phyloP scores from a whole-genome alignment of 441 rosid genomes.

The Erysimum cheiri region DNA sequence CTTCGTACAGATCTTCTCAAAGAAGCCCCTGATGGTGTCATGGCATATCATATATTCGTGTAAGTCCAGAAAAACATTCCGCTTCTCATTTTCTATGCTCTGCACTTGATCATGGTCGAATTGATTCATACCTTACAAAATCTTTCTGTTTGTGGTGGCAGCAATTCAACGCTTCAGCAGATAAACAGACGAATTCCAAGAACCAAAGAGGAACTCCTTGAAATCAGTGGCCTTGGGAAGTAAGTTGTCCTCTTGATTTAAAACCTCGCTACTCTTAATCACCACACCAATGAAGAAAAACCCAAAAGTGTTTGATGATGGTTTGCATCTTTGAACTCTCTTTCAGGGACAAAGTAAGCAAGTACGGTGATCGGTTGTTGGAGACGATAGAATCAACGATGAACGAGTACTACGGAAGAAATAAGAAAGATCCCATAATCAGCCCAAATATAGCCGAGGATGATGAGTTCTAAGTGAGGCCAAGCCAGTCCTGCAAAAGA shows the following conservation, averaged over 20 bases:
- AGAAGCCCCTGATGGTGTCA: constrained; percentile 83
- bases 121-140: not conserved
- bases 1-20: constrained; percentile 81
- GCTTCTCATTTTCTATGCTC: constrained; percentile 11
- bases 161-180: constrained; percentile 81
- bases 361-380: constrained; percentile 80
- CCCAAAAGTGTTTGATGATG: not conserved
- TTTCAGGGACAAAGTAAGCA: constrained; percentile 71
- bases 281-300: constrained; percentile 14
- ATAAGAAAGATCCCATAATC: constrained; percentile 54
- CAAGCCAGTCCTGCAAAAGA: not conserved
- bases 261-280: constrained; percentile 12
- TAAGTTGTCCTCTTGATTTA: constrained; percentile 57
- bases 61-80: constrained; percentile 43
- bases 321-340: constrained; percentile 17
- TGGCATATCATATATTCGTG: constrained; percentile 96
- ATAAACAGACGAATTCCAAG: constrained; percentile 82
- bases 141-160: constrained; percentile 41
- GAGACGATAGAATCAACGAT: constrained; percentile 83
- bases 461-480: not conserved
- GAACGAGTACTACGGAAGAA: constrained; percentile 55
- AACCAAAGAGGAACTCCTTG: constrained; percentile 92
- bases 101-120: constrained; percentile 23
- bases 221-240: constrained; percentile 95
- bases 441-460: constrained; percentile 46